Conservation (phyloP, 139 green algal genomes). For the Eudorina sp. region DNA sequence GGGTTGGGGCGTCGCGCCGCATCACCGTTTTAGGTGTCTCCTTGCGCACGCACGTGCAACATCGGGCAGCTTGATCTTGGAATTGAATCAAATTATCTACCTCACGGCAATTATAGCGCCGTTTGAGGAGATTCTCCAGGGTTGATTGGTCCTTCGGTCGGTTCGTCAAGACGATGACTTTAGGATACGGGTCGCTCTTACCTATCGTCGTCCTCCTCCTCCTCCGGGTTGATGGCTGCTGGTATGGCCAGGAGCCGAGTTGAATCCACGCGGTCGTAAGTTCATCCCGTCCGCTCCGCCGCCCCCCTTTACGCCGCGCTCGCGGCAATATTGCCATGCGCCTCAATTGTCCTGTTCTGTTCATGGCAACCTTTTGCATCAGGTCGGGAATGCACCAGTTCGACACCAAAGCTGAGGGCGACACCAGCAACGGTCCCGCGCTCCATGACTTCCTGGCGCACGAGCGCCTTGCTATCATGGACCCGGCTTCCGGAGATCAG, state of each 20-base stretch:
- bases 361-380: background rate
- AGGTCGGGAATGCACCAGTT: conserved; percentile 74
- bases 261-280: conserved; percentile 13
- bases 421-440: too few relatives aligned
- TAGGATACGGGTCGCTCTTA: background rate
- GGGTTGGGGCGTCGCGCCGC: background rate
- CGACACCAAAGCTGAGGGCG: too few relatives aligned
- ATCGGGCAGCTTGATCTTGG: background rate
- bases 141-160: background rate
- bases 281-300: conserved; percentile 1
- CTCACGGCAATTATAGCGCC: background rate
- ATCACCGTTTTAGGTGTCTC: conserved; percentile 1
- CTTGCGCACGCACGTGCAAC: background rate
- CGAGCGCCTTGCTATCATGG: conserved; percentile 90
- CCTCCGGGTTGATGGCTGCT: background rate
- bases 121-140: too few relatives aligned
- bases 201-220: conserved; percentile 15
- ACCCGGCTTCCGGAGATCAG: conserved; percentile 65
- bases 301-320: conserved; percentile 28
- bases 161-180: background rate
- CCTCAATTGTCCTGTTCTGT: background rate
- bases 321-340: background rate
- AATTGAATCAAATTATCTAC: background rate
- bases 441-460: conserved; percentile 89
- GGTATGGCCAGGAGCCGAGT: background rate